Percentiles rank a stretch among this genome's conserved stretches.
Evolutionary conservation across 2,329 filamentous ascomycete genomes (phyloP).

Genomic region (Didymella exigua): DNA sequence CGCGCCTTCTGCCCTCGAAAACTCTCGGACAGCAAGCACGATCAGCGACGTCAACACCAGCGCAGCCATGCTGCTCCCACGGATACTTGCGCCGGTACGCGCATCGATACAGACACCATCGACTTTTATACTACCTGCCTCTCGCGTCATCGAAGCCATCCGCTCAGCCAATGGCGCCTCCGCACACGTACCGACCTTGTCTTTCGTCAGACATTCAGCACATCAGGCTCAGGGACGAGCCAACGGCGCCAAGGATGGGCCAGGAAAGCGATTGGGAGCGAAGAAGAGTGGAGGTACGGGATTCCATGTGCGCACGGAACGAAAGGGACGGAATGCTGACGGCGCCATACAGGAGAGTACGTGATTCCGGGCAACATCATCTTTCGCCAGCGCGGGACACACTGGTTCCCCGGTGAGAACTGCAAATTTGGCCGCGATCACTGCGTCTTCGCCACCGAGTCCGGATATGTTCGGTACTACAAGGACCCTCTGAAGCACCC

Average conservation of each 20-base stretch:
- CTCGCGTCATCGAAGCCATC: constrained; percentile 40
- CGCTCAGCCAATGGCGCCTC: constrained; percentile 41
- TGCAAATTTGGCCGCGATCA: constrained; percentile 94
- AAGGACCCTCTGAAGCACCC: constrained; percentile 82
- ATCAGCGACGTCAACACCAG: constrained; percentile 21
- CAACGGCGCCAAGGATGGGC: constrained; percentile 72
- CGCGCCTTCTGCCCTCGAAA: constrained; percentile 31
- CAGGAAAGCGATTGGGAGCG: constrained; percentile 87
- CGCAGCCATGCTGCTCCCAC: constrained; percentile 49
- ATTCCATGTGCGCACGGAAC: not conserved
- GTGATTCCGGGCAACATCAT: constrained; percentile 97
- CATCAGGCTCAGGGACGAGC: constrained; percentile 70
- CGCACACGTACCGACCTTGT: constrained; percentile 43
- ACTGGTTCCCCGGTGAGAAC: constrained; percentile 96
- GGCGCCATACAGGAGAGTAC: constrained; percentile 70
- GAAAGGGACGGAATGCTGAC: constrained; percentile 11
- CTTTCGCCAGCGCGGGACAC: constrained; percentile 93
- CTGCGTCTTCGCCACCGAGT: constrained; percentile 84
- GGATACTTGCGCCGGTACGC: constrained; percentile 47
- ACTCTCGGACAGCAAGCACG: constrained; percentile 29
- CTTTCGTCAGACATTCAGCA: constrained; percentile 64
- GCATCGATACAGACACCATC: constrained; percentile 33
- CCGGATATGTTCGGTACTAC: constrained; percentile 97
- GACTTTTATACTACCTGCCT: constrained; percentile 31
- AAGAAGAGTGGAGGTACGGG: constrained; percentile 82